Conservation (phyloP, 2,329 filamentous ascomycete genomes). For the Akanthomyces dipterigenus region DNA sequence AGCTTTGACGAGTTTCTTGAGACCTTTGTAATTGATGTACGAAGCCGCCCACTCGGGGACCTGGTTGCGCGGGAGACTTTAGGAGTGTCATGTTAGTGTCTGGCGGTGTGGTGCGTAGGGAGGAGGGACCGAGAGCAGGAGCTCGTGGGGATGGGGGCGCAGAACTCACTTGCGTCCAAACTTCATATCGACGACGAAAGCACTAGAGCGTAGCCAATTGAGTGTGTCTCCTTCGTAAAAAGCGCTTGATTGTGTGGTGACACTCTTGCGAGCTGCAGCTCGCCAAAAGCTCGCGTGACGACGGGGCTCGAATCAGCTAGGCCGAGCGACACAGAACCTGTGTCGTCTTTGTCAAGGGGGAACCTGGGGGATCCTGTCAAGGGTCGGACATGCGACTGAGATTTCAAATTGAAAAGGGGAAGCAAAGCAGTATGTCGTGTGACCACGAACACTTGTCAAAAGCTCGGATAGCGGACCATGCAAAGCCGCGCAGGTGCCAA, state of each 20-base stretch:
- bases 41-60: slow-evolving; percentile 79
- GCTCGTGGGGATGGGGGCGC: not conserved
- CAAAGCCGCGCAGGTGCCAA: not conserved
- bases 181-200: slow-evolving; percentile 41
- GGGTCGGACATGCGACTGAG: not conserved
- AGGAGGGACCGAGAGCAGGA: not conserved
- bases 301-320: not conserved
- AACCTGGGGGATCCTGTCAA: not conserved
- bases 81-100: slow-evolving; percentile 14
- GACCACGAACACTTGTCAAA: not conserved
- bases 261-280: not conserved
- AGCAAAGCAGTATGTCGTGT: not conserved
- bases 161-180: slow-evolving; percentile 53
- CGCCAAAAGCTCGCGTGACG: not conserved
- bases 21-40: slow-evolving; percentile 83
- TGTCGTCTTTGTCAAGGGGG: not conserved
- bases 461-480: not conserved
- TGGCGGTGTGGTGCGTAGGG: slow-evolving; percentile 14
- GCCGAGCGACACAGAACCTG: not conserved
- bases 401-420: not conserved
- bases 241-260: not conserved
- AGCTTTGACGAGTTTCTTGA: slow-evolving; percentile 93
- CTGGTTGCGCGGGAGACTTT: slow-evolving; percentile 68
- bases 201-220: not conserved
- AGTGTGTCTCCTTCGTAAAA: not conserved